These are phyloP conservation scores for Boletus bicolor DNA, from an alignment of 768 basidiomycete genomes.

Conservation along the genomic window DNA sequence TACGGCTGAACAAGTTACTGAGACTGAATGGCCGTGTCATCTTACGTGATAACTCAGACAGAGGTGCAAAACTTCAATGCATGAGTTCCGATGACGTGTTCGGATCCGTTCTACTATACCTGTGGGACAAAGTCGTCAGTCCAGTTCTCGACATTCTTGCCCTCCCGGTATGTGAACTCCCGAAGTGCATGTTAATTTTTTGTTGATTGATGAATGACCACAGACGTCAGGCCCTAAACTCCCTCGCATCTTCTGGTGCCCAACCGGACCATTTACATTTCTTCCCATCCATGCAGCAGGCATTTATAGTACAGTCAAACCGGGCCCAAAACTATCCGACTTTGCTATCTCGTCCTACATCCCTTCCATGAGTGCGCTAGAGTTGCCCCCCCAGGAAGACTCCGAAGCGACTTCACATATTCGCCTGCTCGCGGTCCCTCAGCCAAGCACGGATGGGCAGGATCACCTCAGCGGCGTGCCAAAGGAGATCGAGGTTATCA, in stretches of 20 bases:
- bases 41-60: not conserved
- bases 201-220: not conserved
- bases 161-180: not conserved
- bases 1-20: not conserved
- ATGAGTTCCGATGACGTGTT: not conserved
- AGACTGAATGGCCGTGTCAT: no score
- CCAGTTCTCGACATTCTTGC: not conserved
- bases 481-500: slow-evolving; percentile 21
- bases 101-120: not conserved
- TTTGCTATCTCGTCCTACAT: slow-evolving; percentile 23
- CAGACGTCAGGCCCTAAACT: not conserved
- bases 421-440: slow-evolving; percentile 8
- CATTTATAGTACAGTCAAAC: not conserved
- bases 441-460: slow-evolving; percentile 9
- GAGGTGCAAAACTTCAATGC: not conserved
- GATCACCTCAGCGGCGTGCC: not conserved
- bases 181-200: no score
- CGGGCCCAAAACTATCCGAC: not conserved
- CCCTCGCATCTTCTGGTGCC: not conserved
- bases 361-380: slow-evolving; percentile 23
- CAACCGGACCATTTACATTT: not conserved
- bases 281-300: slow-evolving; percentile 3
- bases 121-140: not conserved
- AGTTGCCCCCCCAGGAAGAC: not conserved
- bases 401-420: not conserved